phyloP scores from a whole-genome alignment of 1,284 basidiomycete genomes.

The Malassezia cuniculi region DNA sequence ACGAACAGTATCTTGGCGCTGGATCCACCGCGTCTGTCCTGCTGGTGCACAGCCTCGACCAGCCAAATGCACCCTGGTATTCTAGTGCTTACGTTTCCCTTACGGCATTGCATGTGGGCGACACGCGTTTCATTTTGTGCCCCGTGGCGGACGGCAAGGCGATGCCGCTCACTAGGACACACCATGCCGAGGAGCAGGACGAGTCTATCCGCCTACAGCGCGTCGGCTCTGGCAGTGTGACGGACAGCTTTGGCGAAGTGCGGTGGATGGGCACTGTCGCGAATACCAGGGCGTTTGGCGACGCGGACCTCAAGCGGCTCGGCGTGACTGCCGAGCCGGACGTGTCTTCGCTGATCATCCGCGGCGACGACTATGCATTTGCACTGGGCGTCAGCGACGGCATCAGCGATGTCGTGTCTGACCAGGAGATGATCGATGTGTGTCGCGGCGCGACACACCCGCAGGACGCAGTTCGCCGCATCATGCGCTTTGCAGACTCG shows the following conservation, averaged over 20 bases:
- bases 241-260: constrained; percentile 88
- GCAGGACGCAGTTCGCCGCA: constrained; percentile 63
- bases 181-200: constrained; percentile 76
- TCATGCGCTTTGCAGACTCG: constrained; percentile 78
- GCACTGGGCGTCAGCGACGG: constrained; percentile 54
- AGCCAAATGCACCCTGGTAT: constrained; percentile 51
- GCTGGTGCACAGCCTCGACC: constrained; percentile 68
- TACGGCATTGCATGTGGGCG: constrained; percentile 79
- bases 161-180: constrained; percentile 54
- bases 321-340: constrained; percentile 80
- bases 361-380: constrained; percentile 44
- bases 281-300: constrained; percentile 87
- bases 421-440: constrained; percentile 87
- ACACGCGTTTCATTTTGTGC: constrained; percentile 71
- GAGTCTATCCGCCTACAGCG: constrained; percentile 72
- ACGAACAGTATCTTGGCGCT: constrained; percentile 31
- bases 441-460: constrained; percentile 62
- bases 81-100: constrained; percentile 37
- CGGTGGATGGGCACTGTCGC: constrained; percentile 91
- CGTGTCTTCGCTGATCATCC: constrained; percentile 63
- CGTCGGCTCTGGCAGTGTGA: constrained; percentile 75
- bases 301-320: constrained; percentile 65
- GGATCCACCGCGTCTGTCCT: constrained; percentile 85
- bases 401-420: constrained; percentile 73
- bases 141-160: constrained; percentile 60